A percentile compares a stretch with the other conserved stretches of the same genome.
phyloP scores from a whole-genome alignment of 805 yeast genomes.

The Scheffersomyces spartinae region DNA sequence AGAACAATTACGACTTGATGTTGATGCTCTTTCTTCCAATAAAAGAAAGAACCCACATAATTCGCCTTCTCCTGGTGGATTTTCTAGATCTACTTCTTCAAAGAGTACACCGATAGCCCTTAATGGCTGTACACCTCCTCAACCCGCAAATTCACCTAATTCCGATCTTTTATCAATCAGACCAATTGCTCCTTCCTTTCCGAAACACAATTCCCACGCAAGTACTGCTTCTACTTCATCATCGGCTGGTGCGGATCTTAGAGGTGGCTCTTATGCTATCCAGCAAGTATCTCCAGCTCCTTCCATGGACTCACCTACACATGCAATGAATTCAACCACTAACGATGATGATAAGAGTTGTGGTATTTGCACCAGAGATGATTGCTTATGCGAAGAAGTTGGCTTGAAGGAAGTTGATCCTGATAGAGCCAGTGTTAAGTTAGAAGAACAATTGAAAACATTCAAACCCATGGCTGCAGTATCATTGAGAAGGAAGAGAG shows the following conservation, averaged over 20 bases:
- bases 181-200: slow-evolving; percentile 6
- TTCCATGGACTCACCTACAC: slow-evolving; percentile 39
- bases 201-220: slow-evolving; percentile 1
- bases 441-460: slow-evolving; percentile 23
- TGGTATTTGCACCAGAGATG: slow-evolving; percentile 58
- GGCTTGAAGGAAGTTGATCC: slow-evolving; percentile 25
- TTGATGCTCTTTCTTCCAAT: slow-evolving; percentile 5
- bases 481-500: slow-evolving; percentile 33
- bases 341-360: slow-evolving; percentile 34
- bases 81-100: slow-evolving; percentile 7
- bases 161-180: slow-evolving; percentile 7
- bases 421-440: slow-evolving; percentile 6
- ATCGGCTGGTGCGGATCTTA: slow-evolving; percentile 16
- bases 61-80: not conserved
- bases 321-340: too few relatives aligned
- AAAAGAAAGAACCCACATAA: not conserved
- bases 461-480: slow-evolving; percentile 61
- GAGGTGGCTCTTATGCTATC: slow-evolving; percentile 18
- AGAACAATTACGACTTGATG: slow-evolving; percentile 29
- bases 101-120: slow-evolving; percentile 8
- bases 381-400: slow-evolving; percentile 50
- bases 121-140: too few relatives aligned
- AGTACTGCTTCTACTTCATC: slow-evolving; percentile 1
- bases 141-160: too few relatives aligned
- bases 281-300: slow-evolving; percentile 47